phyloP scores from a whole-genome alignment of 2,329 filamentous ascomycete genomes.

The Emergomyces pasteurianus region DNA sequence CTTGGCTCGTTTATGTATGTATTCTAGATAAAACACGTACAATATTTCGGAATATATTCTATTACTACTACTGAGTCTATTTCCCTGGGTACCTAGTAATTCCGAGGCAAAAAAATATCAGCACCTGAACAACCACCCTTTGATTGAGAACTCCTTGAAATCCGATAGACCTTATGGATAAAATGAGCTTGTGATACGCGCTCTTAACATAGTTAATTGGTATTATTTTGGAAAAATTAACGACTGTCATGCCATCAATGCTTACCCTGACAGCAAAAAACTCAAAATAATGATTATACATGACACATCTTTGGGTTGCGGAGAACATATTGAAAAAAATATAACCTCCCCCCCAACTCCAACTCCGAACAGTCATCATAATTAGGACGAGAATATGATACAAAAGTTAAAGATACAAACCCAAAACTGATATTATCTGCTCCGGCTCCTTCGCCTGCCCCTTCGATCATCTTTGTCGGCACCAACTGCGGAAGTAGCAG shows the following conservation, averaged over 20 bases:
- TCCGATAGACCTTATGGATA: background rate
- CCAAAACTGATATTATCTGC: conserved; percentile 10
- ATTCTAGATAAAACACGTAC: background rate
- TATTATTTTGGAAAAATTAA: background rate
- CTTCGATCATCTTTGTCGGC: conserved; percentile 10
- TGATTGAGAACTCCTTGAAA: background rate
- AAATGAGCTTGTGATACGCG: background rate
- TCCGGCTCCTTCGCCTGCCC: conserved; percentile 16
- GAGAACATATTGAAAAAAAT: background rate
- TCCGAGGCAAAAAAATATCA: background rate
- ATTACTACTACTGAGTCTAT: no score
- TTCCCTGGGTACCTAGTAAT: no score
- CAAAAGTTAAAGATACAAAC: background rate
- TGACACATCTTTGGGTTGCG: background rate
- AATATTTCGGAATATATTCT: background rate
- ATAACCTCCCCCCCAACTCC: background rate
- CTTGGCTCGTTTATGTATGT: background rate
- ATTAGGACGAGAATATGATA: background rate
- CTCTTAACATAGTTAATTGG: background rate
- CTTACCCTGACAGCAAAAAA: no score
- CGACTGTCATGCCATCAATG: background rate
- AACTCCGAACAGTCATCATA: background rate
- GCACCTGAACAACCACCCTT: no score
- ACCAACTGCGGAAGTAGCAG: conserved; percentile 13
- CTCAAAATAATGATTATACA: background rate